Base-by-base conservation (phyloP, 306 rosid genomes). In the Vigna nakashimae region DNA sequence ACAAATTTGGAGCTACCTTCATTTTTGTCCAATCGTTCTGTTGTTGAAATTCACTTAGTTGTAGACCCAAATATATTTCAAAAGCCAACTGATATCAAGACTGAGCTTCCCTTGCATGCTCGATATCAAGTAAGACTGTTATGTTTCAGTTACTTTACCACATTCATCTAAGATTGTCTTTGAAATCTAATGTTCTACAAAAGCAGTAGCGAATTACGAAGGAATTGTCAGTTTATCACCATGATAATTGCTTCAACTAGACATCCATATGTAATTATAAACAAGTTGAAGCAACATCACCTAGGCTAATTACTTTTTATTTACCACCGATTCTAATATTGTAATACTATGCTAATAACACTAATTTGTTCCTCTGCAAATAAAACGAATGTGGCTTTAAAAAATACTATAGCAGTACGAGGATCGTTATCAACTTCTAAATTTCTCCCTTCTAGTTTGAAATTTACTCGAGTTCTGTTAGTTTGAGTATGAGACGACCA, bases 1-100 rank as follows among this genome's bases (percentile, higher is more conserved):
- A 84, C 91, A 69, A 94, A 94, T 86, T 66, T 92, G 80, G 98
- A 94, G 83, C 84, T 82, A 60, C 98, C 98, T 65, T 89, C 97
- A 0, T 87, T 89, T 80, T 81, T 92, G 78, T 92, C 97, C 36
- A 92, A 89, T 53, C 95, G 87, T 45, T 89, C 98, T 80, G 88
- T 82, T 68, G 90, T 94, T 36, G 98, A 92, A 90, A 78, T 89
- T 81, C 93, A 92, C 89, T 83, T 87, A 71, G 85, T 82, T 76
- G 46, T 82, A 66, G 85, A 83, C 82, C 78, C 66, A 65, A 79
- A 72, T 80, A 49, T 77, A 79, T 74, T 88, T 51, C 7, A 56
- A 24, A 58, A 50, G 26, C 71, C 80, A 24, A 75, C 77, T 49
- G 80, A 82, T 74, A 77, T 90, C 75, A 72, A 68, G 36, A 18